phyloP scores from a whole-genome alignment of 2,329 filamentous ascomycete species.

The Byssoonygena ceratinophila region DNA sequence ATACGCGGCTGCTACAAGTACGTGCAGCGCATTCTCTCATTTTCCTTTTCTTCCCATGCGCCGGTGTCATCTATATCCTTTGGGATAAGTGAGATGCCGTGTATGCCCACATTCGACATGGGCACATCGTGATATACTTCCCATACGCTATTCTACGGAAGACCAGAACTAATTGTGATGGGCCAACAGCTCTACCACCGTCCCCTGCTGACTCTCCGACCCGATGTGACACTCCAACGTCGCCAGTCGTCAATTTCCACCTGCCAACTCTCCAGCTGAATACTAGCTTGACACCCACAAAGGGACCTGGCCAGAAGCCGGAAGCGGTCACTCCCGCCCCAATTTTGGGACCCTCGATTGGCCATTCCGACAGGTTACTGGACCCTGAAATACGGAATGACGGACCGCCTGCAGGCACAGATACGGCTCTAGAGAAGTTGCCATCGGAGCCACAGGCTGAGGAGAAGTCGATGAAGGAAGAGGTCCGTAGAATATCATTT shows the following conservation, averaged over 20 bases:
- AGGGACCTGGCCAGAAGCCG: neutral
- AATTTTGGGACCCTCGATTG: neutral
- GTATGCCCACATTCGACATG: neutral
- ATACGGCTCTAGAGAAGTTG: neutral
- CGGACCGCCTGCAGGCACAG: conserved; percentile 22
- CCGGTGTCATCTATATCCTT: neutral
- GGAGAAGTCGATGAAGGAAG: conserved; percentile 13
- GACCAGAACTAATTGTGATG: neutral
- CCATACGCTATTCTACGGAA: neutral
- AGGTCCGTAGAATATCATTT: conserved; percentile 29
- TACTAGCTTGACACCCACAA: neutral
- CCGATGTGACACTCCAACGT: conserved; percentile 28
- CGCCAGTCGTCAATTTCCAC: conserved; percentile 21
- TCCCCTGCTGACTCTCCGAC: conserved; percentile 25
- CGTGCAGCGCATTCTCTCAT: conserved; percentile 22
- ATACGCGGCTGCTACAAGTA: conserved; percentile 28
- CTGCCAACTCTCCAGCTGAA: neutral
- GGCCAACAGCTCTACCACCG: conserved; percentile 24
- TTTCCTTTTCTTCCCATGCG: conserved; percentile 1
- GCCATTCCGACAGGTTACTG: neutral
- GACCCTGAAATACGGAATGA: neutral
- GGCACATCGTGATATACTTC: neutral
- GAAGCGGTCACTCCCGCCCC: neutral
- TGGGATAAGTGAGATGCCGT: neutral
- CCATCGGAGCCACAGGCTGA: conserved; percentile 18